These are phyloP conservation scores for Rhypophila decipiens DNA, from an alignment of 495 filamentous ascomycete species.

Conservation along the genomic window DNA sequence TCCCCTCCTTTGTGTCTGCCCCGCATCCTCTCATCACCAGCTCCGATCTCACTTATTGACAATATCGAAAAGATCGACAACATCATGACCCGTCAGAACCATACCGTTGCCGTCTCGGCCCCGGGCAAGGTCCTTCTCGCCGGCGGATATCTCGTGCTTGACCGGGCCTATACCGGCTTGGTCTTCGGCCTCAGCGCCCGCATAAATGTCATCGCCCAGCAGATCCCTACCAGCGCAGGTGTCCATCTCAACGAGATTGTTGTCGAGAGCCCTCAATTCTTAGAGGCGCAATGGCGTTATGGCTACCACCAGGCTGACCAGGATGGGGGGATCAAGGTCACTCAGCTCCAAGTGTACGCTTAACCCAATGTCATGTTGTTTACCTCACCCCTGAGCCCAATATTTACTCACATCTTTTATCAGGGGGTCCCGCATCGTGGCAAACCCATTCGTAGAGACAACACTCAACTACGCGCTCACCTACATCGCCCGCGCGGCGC, in stretches of 20 bases:
- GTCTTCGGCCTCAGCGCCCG: slow-evolving; percentile 93
- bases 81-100: slow-evolving; percentile 8
- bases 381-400: slow-evolving; percentile 1
- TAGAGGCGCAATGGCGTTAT: slow-evolving; percentile 80
- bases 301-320: slow-evolving; percentile 58
- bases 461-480: slow-evolving; percentile 81
- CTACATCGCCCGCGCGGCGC: slow-evolving; percentile 58
- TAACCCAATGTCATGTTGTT: neutral
- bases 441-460: slow-evolving; percentile 86
- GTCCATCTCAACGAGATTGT: slow-evolving; percentile 61
- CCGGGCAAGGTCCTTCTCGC: slow-evolving; percentile 94
- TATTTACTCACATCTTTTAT: slow-evolving; percentile 11
- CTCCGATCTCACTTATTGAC: too few relatives aligned
- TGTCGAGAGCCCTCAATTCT: slow-evolving; percentile 87
- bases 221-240: slow-evolving; percentile 50
- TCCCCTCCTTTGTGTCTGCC: neutral
- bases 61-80: too few relatives aligned
- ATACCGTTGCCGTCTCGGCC: slow-evolving; percentile 66
- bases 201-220: slow-evolving; percentile 77
- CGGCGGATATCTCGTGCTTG: slow-evolving; percentile 91
- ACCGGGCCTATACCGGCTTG: slow-evolving; percentile 77
- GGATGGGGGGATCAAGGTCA: slow-evolving; percentile 70
- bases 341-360: slow-evolving; percentile 71
- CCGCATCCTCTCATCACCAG: neutral
- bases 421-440: slow-evolving; percentile 27